These are phyloP conservation scores for Pseudogymnoascus pannorum DNA, from an alignment of 2,329 filamentous ascomycete species.

Conservation along the genomic window DNA sequence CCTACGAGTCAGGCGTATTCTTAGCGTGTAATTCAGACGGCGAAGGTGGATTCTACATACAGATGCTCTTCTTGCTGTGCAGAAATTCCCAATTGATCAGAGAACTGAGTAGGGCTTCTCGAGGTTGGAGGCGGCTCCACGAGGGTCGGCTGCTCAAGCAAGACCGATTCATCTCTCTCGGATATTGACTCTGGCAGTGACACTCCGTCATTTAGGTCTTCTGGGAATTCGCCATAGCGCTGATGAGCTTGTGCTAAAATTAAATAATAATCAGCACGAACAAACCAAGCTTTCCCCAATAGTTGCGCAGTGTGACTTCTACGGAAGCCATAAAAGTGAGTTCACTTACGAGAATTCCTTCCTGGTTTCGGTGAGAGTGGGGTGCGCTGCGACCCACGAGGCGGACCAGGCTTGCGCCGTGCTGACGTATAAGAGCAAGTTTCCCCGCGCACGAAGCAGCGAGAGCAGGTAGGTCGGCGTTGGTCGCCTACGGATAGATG, in stretches of 20 bases:
- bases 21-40: no score
- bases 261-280: not conserved
- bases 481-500: slow-evolving; percentile 23
- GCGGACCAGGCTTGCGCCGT: slow-evolving; percentile 29
- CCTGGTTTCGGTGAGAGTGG: slow-evolving; percentile 8
- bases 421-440: slow-evolving; percentile 27
- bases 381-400: slow-evolving; percentile 24
- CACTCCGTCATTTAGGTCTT: no score
- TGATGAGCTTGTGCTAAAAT: not conserved
- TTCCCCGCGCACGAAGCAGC: slow-evolving; percentile 26
- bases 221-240: not conserved
- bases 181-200: no score
- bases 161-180: no score
- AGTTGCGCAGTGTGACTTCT: slow-evolving; percentile 8
- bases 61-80: no score
- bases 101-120: no score
- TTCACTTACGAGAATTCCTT: slow-evolving; percentile 17
- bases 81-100: no score
- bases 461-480: slow-evolving; percentile 28
- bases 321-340: not conserved
- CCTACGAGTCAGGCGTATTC: no score
- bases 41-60: no score
- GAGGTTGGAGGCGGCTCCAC: no score
- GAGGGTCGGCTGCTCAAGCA: no score
- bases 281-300: not conserved